Evolutionary conservation across 495 filamentous ascomycete species (phyloP).

Genomic region (Recurvomyces mirabilis): DNA sequence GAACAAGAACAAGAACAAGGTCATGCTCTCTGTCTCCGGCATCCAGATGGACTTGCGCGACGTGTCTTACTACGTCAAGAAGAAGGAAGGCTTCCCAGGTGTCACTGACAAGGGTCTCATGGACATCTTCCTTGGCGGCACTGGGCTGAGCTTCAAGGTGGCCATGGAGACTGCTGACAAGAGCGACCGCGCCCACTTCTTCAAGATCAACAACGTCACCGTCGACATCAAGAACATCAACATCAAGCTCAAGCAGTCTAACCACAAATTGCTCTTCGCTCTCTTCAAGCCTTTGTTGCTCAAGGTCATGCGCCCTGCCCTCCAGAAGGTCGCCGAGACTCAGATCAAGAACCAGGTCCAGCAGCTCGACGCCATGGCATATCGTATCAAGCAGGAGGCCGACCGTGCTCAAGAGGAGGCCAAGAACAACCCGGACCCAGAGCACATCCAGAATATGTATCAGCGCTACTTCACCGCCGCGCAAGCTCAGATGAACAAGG

Average conservation of each 20-base stretch:
- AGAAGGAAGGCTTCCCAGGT: constrained; percentile 88
- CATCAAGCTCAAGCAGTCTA: constrained; percentile 87
- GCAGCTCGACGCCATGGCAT: constrained; percentile 57
- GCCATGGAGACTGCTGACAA: constrained; percentile 73
- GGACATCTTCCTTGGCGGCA: constrained; percentile 80
- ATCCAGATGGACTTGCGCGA: constrained; percentile 80
- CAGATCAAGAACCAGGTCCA: constrained; percentile 68
- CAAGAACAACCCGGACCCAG: constrained; percentile 51
- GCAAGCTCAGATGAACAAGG: constrained; percentile 60
- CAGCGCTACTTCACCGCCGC: constrained; percentile 65
- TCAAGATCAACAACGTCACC: constrained; percentile 83
- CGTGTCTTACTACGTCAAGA: constrained; percentile 90
- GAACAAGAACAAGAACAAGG: constrained; percentile 70
- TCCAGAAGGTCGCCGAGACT: constrained; percentile 82
- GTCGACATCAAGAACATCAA: constrained; percentile 76
- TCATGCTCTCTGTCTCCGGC: constrained; percentile 75
- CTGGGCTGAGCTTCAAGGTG: constrained; percentile 85
- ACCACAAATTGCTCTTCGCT: constrained; percentile 81
- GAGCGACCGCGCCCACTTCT: constrained; percentile 66
- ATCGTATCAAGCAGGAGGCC: constrained; percentile 70
- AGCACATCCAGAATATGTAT: constrained; percentile 76
- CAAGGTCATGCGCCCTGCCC: constrained; percentile 66
- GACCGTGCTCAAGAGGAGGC: constrained; percentile 57
- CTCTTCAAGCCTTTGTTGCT: constrained; percentile 83
- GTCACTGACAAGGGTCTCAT: constrained; percentile 81